Conservation (phyloP, 495 filamentous ascomycete species). For the Pyrenopolyporus hunteri region DNA sequence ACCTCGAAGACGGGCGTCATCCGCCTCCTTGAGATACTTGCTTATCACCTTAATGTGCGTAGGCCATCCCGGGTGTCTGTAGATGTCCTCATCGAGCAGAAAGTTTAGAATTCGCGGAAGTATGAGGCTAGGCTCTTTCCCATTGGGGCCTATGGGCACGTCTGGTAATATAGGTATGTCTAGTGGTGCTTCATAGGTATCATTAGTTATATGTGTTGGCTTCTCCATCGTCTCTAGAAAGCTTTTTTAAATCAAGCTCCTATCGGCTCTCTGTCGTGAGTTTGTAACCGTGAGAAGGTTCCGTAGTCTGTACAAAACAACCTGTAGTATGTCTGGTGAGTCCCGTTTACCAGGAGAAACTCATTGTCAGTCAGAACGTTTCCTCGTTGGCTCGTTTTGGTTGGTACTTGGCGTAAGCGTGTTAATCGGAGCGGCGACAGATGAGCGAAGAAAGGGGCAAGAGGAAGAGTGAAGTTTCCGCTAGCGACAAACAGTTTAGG, state of each 20-base stretch:
- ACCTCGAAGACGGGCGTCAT: conserved; percentile 20
- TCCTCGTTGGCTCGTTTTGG: conserved; percentile 9
- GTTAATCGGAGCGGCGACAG: conserved; percentile 1
- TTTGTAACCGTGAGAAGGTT: background rate
- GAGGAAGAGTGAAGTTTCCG: conserved; percentile 13
- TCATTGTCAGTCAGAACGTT: conserved; percentile 20
- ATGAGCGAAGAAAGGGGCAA: conserved; percentile 23
- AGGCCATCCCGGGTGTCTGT: conserved; percentile 14
- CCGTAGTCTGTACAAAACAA: conserved; percentile 3
- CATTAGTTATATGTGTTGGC: background rate
- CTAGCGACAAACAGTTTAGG: conserved; percentile 13
- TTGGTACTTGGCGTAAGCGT: conserved; percentile 3
- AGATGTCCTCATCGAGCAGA: conserved; percentile 34
- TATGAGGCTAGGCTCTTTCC: conserved; percentile 12
- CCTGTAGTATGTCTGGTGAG: conserved; percentile 1
- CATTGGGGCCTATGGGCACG: conserved; percentile 18
- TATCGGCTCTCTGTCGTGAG: background rate
- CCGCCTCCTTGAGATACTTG: conserved; percentile 28
- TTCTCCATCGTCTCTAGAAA: background rate
- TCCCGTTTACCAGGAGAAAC: conserved; percentile 1
- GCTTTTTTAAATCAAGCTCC: background rate
- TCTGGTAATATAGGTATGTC: too few relatives aligned
- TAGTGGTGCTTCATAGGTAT: background rate
- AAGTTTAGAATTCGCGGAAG: conserved; percentile 30
- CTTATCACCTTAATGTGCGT: conserved; percentile 8